phyloP scores from a whole-genome alignment of 2,329 filamentous ascomycete species.

The Escovopsis sp. region DNA sequence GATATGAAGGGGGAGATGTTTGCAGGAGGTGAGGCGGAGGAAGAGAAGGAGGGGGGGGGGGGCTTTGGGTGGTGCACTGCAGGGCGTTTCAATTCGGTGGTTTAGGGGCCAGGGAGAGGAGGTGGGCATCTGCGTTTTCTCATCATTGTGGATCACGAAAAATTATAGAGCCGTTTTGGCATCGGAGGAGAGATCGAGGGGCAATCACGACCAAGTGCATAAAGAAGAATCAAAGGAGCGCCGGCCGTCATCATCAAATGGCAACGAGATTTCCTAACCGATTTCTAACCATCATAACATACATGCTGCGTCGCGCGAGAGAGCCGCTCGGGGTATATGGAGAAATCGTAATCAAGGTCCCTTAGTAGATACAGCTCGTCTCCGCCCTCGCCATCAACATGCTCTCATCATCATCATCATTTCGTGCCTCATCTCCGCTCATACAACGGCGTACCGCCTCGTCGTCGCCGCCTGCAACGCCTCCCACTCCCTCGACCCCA shows the following conservation, averaged over 20 bases:
- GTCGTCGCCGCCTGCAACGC: slow-evolving; percentile 28
- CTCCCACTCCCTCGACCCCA: slow-evolving; percentile 41
- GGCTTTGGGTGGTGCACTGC: background rate
- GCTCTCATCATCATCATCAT: background rate
- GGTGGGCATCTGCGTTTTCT: background rate
- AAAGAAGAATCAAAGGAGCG: background rate
- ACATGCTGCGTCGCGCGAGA: no score
- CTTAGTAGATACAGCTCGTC: slow-evolving; percentile 1
- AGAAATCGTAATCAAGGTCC: background rate
- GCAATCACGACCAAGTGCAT: no score
- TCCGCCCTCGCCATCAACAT: background rate
- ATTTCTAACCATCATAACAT: no score
- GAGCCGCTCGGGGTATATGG: slow-evolving; percentile 2
- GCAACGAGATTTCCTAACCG: background rate
- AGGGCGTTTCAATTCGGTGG: background rate
- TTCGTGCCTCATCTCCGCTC: slow-evolving; percentile 2
- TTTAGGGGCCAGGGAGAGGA: background rate
- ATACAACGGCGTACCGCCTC: slow-evolving; percentile 18
- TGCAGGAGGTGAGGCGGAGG: background rate
- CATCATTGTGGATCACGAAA: no score
- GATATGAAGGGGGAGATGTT: background rate
- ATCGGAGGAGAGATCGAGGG: no score
- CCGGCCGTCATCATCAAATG: background rate
- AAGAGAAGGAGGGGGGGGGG: background rate
- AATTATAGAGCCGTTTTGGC: no score